Percentiles rank a stretch among this genome's conserved stretches.
phyloP scores from a whole-genome alignment of 2,329 filamentous ascomycete genomes.

The Ramularia endophylla region DNA sequence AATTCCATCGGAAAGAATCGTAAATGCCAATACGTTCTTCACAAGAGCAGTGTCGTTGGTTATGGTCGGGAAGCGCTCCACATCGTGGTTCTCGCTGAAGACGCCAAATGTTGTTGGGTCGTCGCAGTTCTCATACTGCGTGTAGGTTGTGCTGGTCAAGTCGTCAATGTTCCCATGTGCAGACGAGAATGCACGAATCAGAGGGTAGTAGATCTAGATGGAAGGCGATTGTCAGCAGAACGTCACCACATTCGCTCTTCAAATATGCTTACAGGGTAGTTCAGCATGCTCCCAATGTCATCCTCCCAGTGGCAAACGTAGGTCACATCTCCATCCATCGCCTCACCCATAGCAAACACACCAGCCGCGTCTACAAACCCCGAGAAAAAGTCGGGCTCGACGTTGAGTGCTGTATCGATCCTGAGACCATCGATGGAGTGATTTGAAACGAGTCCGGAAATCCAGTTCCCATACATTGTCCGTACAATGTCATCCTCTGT shows the following conservation, averaged over 20 bases:
- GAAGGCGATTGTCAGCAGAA: too few relatives aligned
- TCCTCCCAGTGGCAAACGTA: slow-evolving; percentile 34
- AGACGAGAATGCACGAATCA: slow-evolving; percentile 34
- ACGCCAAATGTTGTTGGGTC: slow-evolving; percentile 34
- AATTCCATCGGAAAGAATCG: slow-evolving; percentile 37
- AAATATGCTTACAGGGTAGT: slow-evolving; percentile 25
- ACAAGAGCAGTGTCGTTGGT: slow-evolving; percentile 33
- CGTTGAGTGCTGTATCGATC: slow-evolving; percentile 35
- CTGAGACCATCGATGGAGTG: slow-evolving; percentile 39
- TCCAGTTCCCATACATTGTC: slow-evolving; percentile 39
- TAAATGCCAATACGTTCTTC: slow-evolving; percentile 35
- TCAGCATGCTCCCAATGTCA: slow-evolving; percentile 32
- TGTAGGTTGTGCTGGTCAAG: slow-evolving; percentile 32
- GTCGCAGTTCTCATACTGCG: slow-evolving; percentile 31
- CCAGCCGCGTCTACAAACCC: slow-evolving; percentile 31
- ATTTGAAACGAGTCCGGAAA: slow-evolving; percentile 35
- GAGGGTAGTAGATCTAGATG: slow-evolving; percentile 30
- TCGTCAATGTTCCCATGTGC: slow-evolving; percentile 32
- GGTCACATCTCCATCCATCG: slow-evolving; percentile 28
- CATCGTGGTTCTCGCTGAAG: slow-evolving; percentile 40
- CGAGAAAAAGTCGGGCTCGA: slow-evolving; percentile 33
- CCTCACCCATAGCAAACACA: slow-evolving; percentile 35
- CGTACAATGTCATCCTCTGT: slow-evolving; percentile 39
- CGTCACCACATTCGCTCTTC: too few relatives aligned
- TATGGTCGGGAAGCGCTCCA: slow-evolving; percentile 34